phyloP scores from a whole-genome alignment of 148 eudicot species.

The Nyssa sinensis region DNA sequence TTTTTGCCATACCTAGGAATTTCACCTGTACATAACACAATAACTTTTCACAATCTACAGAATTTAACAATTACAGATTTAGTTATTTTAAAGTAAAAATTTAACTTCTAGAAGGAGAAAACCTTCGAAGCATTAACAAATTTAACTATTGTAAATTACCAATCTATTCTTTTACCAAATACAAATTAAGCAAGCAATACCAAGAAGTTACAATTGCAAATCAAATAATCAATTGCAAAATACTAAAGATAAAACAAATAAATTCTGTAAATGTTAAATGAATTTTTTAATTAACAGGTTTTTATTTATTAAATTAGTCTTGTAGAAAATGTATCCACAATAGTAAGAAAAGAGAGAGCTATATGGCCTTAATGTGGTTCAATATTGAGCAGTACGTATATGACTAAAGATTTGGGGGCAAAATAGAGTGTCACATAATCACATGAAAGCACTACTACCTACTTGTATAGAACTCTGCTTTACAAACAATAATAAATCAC shows the following conservation, averaged over 20 bases:
- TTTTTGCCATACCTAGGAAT: background rate
- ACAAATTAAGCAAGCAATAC: background rate
- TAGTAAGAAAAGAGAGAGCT: background rate
- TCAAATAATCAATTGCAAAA: background rate
- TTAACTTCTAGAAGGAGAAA: background rate
- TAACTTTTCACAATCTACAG: background rate
- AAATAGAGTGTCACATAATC: background rate
- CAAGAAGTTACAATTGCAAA: background rate
- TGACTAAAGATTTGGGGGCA: background rate
- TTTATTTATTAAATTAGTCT: too few species aligned
- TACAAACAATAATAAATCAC: too few species aligned
- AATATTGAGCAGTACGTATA: too few species aligned
- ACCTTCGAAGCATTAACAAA: background rate
- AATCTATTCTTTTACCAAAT: background rate
- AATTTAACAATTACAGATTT: too few species aligned
- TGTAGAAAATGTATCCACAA: background rate
- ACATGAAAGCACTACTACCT: background rate
- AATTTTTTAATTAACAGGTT: too few species aligned
- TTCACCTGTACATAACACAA: background rate
- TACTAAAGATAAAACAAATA: background rate
- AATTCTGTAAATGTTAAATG: background rate
- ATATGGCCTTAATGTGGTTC: background rate
- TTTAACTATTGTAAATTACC: background rate
- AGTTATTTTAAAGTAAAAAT: too few species aligned
- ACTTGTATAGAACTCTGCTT: background rate